Evolutionary conservation across 768 basidiomycete species (phyloP).

Genomic region (Russula compacta): DNA sequence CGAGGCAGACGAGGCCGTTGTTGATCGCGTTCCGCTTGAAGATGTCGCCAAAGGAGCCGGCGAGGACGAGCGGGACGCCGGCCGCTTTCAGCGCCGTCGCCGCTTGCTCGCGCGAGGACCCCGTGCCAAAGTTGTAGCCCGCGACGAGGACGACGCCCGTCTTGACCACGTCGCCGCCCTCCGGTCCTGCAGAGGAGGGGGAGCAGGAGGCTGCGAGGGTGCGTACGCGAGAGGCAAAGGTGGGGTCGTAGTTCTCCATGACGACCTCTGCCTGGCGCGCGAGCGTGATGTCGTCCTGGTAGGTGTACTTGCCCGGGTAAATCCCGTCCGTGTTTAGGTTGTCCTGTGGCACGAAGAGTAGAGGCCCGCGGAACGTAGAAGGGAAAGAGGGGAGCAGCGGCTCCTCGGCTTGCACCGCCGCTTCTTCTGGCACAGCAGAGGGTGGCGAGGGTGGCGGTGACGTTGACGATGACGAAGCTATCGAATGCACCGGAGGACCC

Average conservation of each 20-base stretch:
- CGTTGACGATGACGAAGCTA: slow-evolving; percentile 24
- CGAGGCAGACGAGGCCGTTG: slow-evolving; percentile 92
- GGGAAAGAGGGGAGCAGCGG: slow-evolving; percentile 80
- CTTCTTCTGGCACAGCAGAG: background rate
- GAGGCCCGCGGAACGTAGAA: slow-evolving; percentile 62
- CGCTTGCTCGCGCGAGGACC: slow-evolving; percentile 96
- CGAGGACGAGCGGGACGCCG: slow-evolving; percentile 86
- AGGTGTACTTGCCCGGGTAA: slow-evolving; percentile 98
- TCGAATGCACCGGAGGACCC: slow-evolving; percentile 49
- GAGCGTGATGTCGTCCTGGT: slow-evolving; percentile 97
- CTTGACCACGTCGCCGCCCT: slow-evolving; percentile 24
- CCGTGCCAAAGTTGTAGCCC: slow-evolving; percentile 98
- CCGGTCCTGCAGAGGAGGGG: slow-evolving; percentile 1
- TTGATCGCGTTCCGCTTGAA: slow-evolving; percentile 99
- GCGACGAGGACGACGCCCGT: slow-evolving; percentile 75
- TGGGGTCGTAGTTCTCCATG: slow-evolving; percentile 98
- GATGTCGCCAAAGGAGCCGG: slow-evolving; percentile 98
- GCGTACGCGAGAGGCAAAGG: slow-evolving; percentile 66
- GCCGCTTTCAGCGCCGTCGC: slow-evolving; percentile 95
- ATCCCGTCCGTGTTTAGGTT: slow-evolving; percentile 98
- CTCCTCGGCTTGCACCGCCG: slow-evolving; percentile 33
- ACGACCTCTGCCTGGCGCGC: slow-evolving; percentile 90
- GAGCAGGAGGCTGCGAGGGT: slow-evolving; percentile 29
- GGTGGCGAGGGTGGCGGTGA: slow-evolving; percentile 19
- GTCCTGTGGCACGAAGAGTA: slow-evolving; percentile 94